These are phyloP conservation scores for Tilletia walkeri DNA, from an alignment of 1,284 basidiomycete genomes.

Conservation along the genomic window DNA sequence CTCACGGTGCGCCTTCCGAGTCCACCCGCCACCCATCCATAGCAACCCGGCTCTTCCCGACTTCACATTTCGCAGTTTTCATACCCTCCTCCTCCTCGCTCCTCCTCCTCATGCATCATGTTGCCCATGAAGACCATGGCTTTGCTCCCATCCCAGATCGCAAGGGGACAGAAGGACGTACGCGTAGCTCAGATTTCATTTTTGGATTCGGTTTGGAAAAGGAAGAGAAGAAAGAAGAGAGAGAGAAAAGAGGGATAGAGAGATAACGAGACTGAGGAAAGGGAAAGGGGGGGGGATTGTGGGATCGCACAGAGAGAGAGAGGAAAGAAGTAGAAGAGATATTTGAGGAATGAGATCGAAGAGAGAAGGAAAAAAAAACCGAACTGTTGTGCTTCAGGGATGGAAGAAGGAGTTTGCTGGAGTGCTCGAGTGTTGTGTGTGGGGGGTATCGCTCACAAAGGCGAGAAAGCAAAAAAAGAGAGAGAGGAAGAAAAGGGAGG, in stretches of 20 bases:
- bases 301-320: background rate
- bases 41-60: no score
- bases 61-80: background rate
- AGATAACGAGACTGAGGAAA: background rate
- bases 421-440: background rate
- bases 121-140: no score
- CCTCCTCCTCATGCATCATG: no score
- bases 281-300: background rate
- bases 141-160: no score
- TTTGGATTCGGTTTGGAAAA: background rate
- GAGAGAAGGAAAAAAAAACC: background rate
- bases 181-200: background rate
- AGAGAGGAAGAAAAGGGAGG: background rate
- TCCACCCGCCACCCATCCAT: no score
- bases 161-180: no score
- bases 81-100: no score
- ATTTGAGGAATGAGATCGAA: background rate
- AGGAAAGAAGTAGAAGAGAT: background rate
- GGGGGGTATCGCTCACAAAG: background rate
- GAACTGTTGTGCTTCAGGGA: no score
- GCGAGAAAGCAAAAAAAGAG: background rate
- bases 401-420: background rate
- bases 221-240: background rate
- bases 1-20: no score
- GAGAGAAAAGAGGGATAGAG: background rate